Evolutionary conservation across 495 filamentous ascomycete species (phyloP), one percentile per base, ranked within the genome.

Genomic region (Endocarpon pusillum): DNA sequence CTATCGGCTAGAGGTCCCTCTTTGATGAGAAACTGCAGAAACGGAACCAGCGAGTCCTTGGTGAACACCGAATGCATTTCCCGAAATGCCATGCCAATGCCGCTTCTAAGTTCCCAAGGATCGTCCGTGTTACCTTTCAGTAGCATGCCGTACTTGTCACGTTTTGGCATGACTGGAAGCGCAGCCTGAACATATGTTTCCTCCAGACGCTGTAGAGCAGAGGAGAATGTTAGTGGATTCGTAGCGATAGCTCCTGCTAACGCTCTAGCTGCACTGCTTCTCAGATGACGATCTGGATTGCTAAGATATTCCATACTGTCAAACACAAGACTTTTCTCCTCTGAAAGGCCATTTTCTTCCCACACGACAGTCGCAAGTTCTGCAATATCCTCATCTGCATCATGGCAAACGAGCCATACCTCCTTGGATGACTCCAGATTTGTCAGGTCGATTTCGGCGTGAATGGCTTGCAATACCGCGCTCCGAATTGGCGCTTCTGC

Each of bases 71-170:
- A 51, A 5, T 81, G 73, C 37, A 96, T 66, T 38, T 82, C 77
- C 51, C 69, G 78, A 57, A 94, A 87, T 11, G 85, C 78, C 9
- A 87, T 59, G 7, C 80, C 87, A 42, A 93, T 73, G 31, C 89
- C 89, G 44, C 86, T 83, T 35, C 89, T 67, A 11, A 69, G 67
- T 47, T 92, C 83, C 85, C 87, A 97, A 2, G 80, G 80, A 53
- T 97, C 91, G 3, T 71, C 60, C 9, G 78, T 61, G 43, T 94
- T 78, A 38, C 71, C 66, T 53, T 91, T 94, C 50, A 67, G 76
- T 2, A 78, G 78, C 85, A 96, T 87, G 32, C 89, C 89, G 47
- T 79, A 96, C 34, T 81, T 78, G 45, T 97, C 91, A 12, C 81
- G 73, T 43, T 83, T 75, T 3, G 81, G 79, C 12, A 74, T 67